Evolutionary conservation across 768 basidiomycete species (phyloP).

Genomic region (Crassisporium funariophilum): DNA sequence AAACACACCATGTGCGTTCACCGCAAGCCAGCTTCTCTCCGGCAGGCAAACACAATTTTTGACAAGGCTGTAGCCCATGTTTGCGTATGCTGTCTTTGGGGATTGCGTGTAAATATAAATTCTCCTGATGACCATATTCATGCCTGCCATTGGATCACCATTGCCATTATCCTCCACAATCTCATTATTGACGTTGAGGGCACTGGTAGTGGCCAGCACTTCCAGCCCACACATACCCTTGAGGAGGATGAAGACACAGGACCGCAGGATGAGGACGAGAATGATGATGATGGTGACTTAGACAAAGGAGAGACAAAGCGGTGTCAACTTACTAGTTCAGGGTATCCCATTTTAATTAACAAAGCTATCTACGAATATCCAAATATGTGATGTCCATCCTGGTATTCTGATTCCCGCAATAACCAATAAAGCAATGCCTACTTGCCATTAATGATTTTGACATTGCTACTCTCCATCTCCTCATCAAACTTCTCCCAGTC

Average conservation of each 20-base stretch:
- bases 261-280: conserved; percentile 4
- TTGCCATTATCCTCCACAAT: too few species aligned
- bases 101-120: too few species aligned
- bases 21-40: conserved; percentile 27
- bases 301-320: conserved; percentile 19
- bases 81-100: too few species aligned
- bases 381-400: too few species aligned
- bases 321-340: conserved; percentile 11
- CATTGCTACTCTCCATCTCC: background rate
- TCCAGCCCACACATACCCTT: too few species aligned
- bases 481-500: background rate
- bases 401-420: background rate
- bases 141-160: too few species aligned
- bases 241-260: too few species aligned
- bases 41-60: conserved; percentile 27
- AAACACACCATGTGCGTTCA: conserved; percentile 28
- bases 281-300: conserved; percentile 4
- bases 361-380: background rate
- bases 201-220: too few species aligned
- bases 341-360: conserved; percentile 8
- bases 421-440: background rate
- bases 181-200: too few species aligned
- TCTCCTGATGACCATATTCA: too few species aligned
- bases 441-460: background rate
- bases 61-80: conserved; percentile 22